These are phyloP conservation scores for Chytriomyces sp. DNA, from an alignment of 192 early-diverging fungal species.

Conservation along the genomic window DNA sequence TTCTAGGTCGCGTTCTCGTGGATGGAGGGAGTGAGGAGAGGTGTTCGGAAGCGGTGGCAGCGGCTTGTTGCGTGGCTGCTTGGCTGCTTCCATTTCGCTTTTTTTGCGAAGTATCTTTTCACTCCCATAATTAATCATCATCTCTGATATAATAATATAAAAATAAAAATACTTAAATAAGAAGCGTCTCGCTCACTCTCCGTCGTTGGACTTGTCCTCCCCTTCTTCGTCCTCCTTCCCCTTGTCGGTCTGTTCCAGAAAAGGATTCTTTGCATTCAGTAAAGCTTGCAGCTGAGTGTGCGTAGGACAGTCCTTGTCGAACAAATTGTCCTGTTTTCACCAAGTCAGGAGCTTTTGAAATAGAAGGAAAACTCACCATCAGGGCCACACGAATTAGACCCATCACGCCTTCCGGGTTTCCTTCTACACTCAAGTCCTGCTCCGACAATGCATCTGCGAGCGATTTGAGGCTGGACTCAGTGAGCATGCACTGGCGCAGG, in stretches of 20 bases:
- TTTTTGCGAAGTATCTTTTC: too few relatives aligned
- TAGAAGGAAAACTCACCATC: slow-evolving; percentile 24
- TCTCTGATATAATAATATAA: slow-evolving; percentile 12
- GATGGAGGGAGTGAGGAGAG: too few relatives aligned
- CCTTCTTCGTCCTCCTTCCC: slow-evolving; percentile 9
- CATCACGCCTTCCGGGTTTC: slow-evolving; percentile 38
- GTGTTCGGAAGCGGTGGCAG: too few relatives aligned
- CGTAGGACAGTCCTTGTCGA: slow-evolving; percentile 22
- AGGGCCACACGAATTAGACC: slow-evolving; percentile 44
- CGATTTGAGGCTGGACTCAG: slow-evolving; percentile 41
- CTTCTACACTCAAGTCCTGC: slow-evolving; percentile 48
- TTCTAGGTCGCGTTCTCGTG: too few relatives aligned
- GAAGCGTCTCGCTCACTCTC: background rate
- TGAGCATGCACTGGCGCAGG: slow-evolving; percentile 44
- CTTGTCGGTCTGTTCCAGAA: slow-evolving; percentile 8
- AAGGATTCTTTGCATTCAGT: slow-evolving; percentile 32
- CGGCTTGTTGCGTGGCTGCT: too few relatives aligned
- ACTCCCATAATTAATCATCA: too few relatives aligned
- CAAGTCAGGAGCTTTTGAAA: background rate
- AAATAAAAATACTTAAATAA: background rate
- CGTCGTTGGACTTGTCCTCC: background rate
- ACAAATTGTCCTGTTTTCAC: slow-evolving; percentile 23
- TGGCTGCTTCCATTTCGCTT: too few relatives aligned
- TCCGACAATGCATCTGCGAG: slow-evolving; percentile 48
- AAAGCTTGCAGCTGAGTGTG: slow-evolving; percentile 17